Evolutionary conservation across 805 yeast species (phyloP).

Genomic region (Lipomyces mesembrius): DNA sequence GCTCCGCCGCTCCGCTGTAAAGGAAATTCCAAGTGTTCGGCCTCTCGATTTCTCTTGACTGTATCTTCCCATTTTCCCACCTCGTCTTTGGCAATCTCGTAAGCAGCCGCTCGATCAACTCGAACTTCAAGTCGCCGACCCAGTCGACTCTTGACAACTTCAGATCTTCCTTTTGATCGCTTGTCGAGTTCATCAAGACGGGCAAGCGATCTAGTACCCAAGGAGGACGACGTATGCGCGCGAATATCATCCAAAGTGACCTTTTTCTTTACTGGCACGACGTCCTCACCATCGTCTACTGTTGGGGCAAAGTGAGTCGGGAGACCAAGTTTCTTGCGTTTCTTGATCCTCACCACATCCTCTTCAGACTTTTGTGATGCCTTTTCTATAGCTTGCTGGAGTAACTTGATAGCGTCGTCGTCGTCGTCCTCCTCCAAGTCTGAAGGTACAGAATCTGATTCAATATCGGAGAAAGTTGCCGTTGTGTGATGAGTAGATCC

Average conservation of each 20-base stretch:
- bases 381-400: conserved; percentile 77
- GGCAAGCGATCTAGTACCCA: conserved; percentile 54
- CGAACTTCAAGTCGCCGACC: conserved; percentile 85
- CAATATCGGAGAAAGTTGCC: conserved; percentile 47
- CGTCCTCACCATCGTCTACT: conserved; percentile 13
- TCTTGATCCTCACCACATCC: conserved; percentile 2
- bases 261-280: conserved; percentile 46
- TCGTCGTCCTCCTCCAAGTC: conserved; percentile 52
- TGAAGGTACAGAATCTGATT: conserved; percentile 77
- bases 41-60: conserved; percentile 75
- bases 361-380: conserved; percentile 48
- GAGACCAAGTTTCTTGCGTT: conserved; percentile 17
- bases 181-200: conserved; percentile 50
- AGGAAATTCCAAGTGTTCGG: conserved; percentile 84
- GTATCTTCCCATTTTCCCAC: conserved; percentile 87
- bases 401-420: conserved; percentile 60
- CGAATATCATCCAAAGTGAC: conserved; percentile 59
- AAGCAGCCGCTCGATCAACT: conserved; percentile 86
- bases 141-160: conserved; percentile 75
- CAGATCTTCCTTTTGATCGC: conserved; percentile 39
- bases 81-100: conserved; percentile 83
- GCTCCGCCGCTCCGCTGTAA: conserved; percentile 49
- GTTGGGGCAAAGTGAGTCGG: conserved; percentile 12
- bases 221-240: conserved; percentile 64
- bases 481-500: background rate